Conservation (phyloP, 2,329 filamentous ascomycete species). For the Alternaria gaisen region DNA sequence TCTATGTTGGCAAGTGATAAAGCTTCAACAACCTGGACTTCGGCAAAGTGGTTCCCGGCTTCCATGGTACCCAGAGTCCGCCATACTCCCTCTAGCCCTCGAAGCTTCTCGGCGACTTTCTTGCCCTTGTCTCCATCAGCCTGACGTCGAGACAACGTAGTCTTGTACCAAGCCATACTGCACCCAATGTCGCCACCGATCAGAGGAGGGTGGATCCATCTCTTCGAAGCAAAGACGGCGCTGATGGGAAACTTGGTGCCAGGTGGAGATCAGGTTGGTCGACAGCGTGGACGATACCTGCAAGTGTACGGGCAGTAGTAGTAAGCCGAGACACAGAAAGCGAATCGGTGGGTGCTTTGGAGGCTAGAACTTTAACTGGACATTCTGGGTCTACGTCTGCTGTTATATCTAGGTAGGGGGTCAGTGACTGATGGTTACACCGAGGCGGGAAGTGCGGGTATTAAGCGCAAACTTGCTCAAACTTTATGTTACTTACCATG, state of each 20-base stretch:
- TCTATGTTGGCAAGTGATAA: slow-evolving; percentile 11
- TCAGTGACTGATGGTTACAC: slow-evolving; percentile 2
- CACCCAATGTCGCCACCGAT: slow-evolving; percentile 53
- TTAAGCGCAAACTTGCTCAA: slow-evolving; percentile 38
- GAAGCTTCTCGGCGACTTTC: slow-evolving; percentile 48
- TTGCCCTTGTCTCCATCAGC: slow-evolving; percentile 47
- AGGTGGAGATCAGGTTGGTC: slow-evolving; percentile 51
- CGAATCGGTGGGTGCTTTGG: slow-evolving; percentile 39
- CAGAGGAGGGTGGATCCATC: slow-evolving; percentile 51
- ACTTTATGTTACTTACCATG: slow-evolving; percentile 25
- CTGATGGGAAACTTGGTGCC: slow-evolving; percentile 51
- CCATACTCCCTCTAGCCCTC: slow-evolving; percentile 51
- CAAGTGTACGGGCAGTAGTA: slow-evolving; percentile 42
- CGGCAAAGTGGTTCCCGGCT: slow-evolving; percentile 52
- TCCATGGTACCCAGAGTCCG: slow-evolving; percentile 51
- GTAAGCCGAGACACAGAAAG: slow-evolving; percentile 43
- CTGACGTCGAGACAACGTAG: slow-evolving; percentile 38
- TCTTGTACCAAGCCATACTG: slow-evolving; percentile 53
- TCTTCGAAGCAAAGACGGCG: slow-evolving; percentile 46
- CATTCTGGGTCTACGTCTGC: slow-evolving; percentile 29
- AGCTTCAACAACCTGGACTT: slow-evolving; percentile 51
- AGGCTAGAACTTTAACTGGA: slow-evolving; percentile 35
- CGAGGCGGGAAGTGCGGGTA: slow-evolving; percentile 14
- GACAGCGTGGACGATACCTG: slow-evolving; percentile 47
- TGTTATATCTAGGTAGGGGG: slow-evolving; percentile 11